These are phyloP conservation scores for Glycyrrhiza uralensis DNA, from an alignment of 306 rosid species.

Conservation along the genomic window DNA sequence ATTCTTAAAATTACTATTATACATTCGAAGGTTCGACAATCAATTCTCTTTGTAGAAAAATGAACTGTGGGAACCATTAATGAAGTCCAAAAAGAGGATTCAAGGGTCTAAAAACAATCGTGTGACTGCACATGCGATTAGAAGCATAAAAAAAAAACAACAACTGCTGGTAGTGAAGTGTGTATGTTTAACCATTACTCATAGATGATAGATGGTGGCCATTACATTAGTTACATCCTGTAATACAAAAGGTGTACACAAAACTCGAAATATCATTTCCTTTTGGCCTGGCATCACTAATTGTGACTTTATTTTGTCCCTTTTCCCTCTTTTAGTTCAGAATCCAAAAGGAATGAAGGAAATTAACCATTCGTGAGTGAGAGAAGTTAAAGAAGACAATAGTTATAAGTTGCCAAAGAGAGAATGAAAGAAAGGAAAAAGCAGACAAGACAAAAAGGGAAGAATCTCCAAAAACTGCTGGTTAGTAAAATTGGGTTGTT, in stretches of 20 bases:
- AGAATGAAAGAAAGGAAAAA: not conserved
- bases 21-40: not conserved
- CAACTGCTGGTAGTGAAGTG: not conserved
- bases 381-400: not conserved
- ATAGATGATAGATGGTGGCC: not conserved
- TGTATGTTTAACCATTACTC: not conserved
- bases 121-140: not conserved
- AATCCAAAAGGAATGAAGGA: not conserved
- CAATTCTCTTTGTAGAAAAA: not conserved
- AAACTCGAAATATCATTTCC: not conserved
- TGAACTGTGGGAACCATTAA: not conserved
- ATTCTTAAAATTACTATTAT: too few relatives aligned
- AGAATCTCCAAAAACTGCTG: not conserved
- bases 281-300: conserved; percentile 26
- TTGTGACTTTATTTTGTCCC: not conserved
- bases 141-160: not conserved
- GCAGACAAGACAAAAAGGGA: conserved; percentile 3
- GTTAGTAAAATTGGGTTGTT: not conserved
- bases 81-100: not conserved
- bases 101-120: not conserved
- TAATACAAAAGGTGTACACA: conserved; percentile 1
- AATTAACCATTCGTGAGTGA: too few relatives aligned
- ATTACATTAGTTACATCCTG: not conserved
- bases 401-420: not conserved
- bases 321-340: not conserved